These are phyloP conservation scores for Trichophyton verrucosum DNA, from an alignment of 2,329 filamentous ascomycete genomes.

Conservation along the genomic window DNA sequence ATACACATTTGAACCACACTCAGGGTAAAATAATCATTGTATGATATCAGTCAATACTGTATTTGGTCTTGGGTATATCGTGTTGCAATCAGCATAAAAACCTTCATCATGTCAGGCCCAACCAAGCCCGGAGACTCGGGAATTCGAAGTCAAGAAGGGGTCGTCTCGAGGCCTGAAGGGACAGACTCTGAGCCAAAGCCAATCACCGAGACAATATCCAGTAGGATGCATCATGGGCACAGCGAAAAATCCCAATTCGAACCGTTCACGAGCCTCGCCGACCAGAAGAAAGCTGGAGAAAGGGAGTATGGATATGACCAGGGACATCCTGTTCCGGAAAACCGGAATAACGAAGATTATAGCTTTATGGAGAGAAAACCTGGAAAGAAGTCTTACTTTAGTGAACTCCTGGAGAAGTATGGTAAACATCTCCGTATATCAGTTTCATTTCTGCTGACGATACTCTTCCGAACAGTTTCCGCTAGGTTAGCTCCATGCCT, in stretches of 20 bases:
- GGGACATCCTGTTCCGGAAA: background rate
- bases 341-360: background rate
- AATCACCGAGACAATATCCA: background rate
- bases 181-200: background rate
- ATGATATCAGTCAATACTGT: background rate
- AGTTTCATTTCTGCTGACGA: background rate
- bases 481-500: background rate
- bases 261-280: background rate
- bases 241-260: background rate
- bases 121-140: background rate
- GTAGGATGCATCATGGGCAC: background rate
- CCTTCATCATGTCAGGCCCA: background rate
- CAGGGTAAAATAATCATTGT: background rate
- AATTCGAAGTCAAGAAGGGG: background rate
- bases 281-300: constrained; percentile 2
- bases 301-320: background rate
- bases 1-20: background rate
- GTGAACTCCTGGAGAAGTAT: background rate
- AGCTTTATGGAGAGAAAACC: background rate
- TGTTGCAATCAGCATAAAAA: background rate
- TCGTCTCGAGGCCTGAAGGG: background rate
- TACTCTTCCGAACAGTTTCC: background rate
- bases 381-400: background rate
- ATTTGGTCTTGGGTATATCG: background rate
- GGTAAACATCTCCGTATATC: background rate